Base-by-base conservation (phyloP, 352 stramenopile species). In the Phytophthora vignae region DNA sequence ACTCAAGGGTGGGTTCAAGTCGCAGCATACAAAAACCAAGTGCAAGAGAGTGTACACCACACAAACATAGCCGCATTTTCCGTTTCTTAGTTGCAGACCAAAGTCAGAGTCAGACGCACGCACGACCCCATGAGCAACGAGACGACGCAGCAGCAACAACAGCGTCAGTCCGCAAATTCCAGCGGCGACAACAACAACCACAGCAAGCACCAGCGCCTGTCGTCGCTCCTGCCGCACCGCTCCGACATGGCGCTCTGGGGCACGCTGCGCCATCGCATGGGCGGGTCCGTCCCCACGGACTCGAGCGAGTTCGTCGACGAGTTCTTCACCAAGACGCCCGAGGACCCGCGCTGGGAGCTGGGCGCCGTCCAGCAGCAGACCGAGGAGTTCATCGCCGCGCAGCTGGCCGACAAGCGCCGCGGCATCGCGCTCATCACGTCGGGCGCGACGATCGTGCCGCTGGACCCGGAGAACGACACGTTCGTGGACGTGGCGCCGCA, bases 371-470 rank as follows among this genome's bases (percentile, higher is more conserved):
- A 89, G 48, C 67, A 64, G 22, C 64, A 86, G 14, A 71, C 85
- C 12, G 67, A 87, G n/a, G 72, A 73, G 53, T 96, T 96, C 54
- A 70, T 96, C 33, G 55, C 73, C 10, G 60, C 74, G 58, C 85
- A 95, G 27, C 60, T 95, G 53, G 59, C 65, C 1, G 68, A 88
- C 61, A 72, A 85, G 27, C 84, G 86, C 55, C 84, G 87, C 44
- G 86, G 88, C 46, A 82, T 96, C 50, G 89, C 89, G 58, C 85
- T 96, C 57, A 90, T 96, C 64, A 96, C 89, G 21, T 90, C 84
- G 0, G 89, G 89, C 53, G 83, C 87, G 7, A 93, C 89, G 27
- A 93, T 88, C 65, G 89, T 95, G 44, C 89, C 89, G 54, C 77
- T 96, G 21, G 87, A 93, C 36, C 60, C 76, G 5, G 72, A 82